Base-by-base conservation (phyloP, 257 asterid genomes). In the Solanum bulbocastanum region DNA sequence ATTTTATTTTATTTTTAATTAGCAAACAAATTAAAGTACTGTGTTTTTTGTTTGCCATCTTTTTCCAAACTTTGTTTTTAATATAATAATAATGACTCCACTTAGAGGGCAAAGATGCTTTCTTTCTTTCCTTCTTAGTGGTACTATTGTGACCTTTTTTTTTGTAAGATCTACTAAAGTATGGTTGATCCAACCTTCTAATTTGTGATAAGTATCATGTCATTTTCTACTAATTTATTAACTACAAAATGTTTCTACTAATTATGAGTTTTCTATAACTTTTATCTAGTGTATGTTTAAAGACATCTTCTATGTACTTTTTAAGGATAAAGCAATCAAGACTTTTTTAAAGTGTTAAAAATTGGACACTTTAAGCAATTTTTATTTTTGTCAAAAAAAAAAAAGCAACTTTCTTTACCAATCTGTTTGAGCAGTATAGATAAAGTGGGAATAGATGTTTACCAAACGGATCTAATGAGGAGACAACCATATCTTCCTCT, bases 21-120 rank as follows among this genome's bases (percentile, higher is more conserved):
- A 30, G 85, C 85, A 81, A 79, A 16, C 40, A 81, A 81, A 81
- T 46, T 44, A 46, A 81, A 4, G 85, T n/a, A 81, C 68, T 81
- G 40, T 44, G 33, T 78, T 84, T 40, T 79, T 86, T 75, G 39
- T 79, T 86, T 81, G 56, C 49, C 86, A 52, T 88, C 91, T 87
- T 87, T 90, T 90, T 87, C 65, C 81, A 74, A 87, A 88, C 87
- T 90, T 73, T 88, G 73, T 52, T 76, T 89, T 87, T 32, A 66
- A 66, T 66, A 52, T 88, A 89, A 79, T 85, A 90, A 91, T 91
- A 88, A 44, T 44, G 85, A 91, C 89, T 82, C 91, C 92, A 87
- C 91, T 89, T 87, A 85, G 86, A 23, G 66, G 69, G 42, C 20
- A 42, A 52, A 65, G 83, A 84, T 89, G 90, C 74, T 90, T 87